phyloP scores from a whole-genome alignment of 345 rosid species.

The Lepidium aucheri region DNA sequence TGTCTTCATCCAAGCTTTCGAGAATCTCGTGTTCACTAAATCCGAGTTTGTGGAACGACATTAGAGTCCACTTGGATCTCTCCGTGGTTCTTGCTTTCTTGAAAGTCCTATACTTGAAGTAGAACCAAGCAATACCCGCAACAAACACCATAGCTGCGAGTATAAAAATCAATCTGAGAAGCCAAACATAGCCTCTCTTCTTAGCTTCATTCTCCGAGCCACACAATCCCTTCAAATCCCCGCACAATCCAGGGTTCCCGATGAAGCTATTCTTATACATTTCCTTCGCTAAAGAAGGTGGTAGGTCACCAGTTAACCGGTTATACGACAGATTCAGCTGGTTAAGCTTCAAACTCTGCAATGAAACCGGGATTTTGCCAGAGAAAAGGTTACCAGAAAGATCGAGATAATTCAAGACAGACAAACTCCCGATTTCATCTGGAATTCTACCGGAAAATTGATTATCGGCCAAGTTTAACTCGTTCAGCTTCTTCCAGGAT shows the following conservation, averaged over 20 bases:
- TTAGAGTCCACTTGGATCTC: slow-evolving; percentile 85
- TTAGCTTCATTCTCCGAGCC: slow-evolving; percentile 34
- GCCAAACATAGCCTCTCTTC: slow-evolving; percentile 60
- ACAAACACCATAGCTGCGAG: slow-evolving; percentile 62
- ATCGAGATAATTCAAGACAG: slow-evolving; percentile 85
- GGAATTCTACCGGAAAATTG: slow-evolving; percentile 61
- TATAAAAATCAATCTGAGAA: slow-evolving; percentile 59
- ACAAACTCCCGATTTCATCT: slow-evolving; percentile 50
- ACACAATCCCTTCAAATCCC: slow-evolving; percentile 60
- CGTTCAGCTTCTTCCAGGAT: slow-evolving; percentile 74
- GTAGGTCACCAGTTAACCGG: slow-evolving; percentile 57
- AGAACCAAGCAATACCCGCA: slow-evolving; percentile 76
- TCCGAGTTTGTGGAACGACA: slow-evolving; percentile 92
- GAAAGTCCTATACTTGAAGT: slow-evolving; percentile 60
- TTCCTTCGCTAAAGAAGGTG: slow-evolving; percentile 54
- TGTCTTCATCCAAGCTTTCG: slow-evolving; percentile 82
- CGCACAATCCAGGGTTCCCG: slow-evolving; percentile 84
- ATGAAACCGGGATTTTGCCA: slow-evolving; percentile 53
- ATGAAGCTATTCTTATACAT: slow-evolving; percentile 58
- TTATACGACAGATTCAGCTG: slow-evolving; percentile 81
- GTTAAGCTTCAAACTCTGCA: slow-evolving; percentile 88
- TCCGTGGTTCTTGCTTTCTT: slow-evolving; percentile 60
- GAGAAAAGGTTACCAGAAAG: slow-evolving; percentile 61
- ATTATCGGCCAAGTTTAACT: slow-evolving; percentile 66
- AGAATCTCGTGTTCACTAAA: slow-evolving; percentile 88